Conservation (phyloP, 495 filamentous ascomycete species). For the Penicillium steckii region DNA sequence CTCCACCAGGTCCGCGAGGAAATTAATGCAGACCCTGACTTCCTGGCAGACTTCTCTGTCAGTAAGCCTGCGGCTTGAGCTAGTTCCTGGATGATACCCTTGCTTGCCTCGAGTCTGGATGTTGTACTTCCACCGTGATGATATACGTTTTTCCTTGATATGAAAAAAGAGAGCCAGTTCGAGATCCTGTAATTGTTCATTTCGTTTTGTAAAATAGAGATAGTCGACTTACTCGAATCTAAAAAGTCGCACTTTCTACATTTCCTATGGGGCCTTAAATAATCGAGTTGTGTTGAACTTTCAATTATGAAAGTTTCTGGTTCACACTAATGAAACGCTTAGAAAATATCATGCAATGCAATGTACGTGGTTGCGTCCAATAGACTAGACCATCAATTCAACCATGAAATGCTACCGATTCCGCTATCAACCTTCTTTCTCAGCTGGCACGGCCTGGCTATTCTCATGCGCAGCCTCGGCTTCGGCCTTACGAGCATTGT, state of each 20-base stretch:
- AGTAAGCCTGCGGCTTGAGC: conserved; percentile 30
- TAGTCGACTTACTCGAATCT: not conserved
- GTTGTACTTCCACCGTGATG: conserved; percentile 16
- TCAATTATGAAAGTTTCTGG: no score
- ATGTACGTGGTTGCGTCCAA: no score
- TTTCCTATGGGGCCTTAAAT: no score
- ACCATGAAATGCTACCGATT: no score
- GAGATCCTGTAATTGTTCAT: not conserved
- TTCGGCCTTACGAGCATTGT: not conserved
- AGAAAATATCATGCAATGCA: no score
- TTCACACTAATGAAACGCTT: no score
- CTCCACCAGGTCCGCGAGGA: conserved; percentile 72
- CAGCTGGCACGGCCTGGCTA: no score
- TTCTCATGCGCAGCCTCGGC: not conserved
- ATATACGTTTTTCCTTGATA: conserved; percentile 21
- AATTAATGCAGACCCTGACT: conserved; percentile 69
- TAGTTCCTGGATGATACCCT: conserved; percentile 25
- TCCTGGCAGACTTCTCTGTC: conserved; percentile 65
- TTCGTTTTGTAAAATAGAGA: not conserved
- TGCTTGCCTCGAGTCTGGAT: conserved; percentile 10
- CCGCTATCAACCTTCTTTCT: no score
- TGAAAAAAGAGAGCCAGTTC: conserved; percentile 9
- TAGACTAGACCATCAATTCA: no score
- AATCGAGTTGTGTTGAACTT: no score
- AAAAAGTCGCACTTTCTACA: no score